These are phyloP conservation scores for Phlegmacium glaucopus DNA, from an alignment of 768 basidiomycete genomes.

Conservation along the genomic window DNA sequence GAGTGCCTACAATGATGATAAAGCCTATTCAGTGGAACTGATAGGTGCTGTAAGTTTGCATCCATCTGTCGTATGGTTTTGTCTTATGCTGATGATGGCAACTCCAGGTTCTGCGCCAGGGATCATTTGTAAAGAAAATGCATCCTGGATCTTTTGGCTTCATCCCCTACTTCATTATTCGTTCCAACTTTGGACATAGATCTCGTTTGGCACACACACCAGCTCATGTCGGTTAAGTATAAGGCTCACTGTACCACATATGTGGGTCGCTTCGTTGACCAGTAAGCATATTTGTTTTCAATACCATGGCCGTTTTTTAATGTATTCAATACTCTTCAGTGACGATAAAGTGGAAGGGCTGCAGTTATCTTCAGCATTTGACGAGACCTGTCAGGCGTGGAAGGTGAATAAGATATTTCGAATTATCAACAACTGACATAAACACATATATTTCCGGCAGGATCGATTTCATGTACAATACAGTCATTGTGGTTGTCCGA, in stretches of 20 bases:
- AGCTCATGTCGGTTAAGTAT: conserved; percentile 48
- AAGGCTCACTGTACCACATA: conserved; percentile 35
- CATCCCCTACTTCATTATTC: conserved; percentile 35
- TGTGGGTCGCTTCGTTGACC: conserved; percentile 46
- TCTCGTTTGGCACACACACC: conserved; percentile 72
- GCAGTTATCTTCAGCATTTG: conserved; percentile 17
- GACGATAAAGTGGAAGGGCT: conserved; percentile 22
- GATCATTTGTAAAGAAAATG: conserved; percentile 51
- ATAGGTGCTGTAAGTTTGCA: conserved; percentile 41
- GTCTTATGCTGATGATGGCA: neutral
- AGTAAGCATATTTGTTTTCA: conserved; percentile 36
- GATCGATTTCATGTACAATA: conserved; percentile 49
- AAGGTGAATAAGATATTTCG: conserved; percentile 8
- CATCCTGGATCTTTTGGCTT: conserved; percentile 53
- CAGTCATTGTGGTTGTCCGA: conserved; percentile 55
- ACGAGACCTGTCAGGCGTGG: conserved; percentile 22
- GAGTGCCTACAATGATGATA: conserved; percentile 43
- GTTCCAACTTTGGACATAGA: conserved; percentile 71
- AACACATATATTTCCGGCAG: too few relatives aligned
- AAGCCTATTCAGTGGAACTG: conserved; percentile 49
- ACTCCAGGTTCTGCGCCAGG: conserved; percentile 52
- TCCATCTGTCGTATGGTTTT: neutral
- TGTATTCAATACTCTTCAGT: conserved; percentile 30
- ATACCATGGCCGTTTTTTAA: too few relatives aligned
- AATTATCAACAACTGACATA: conserved; percentile 5